phyloP scores from a whole-genome alignment of 1,139 yeast species.

The Blastobotrys illinoisensis region DNA sequence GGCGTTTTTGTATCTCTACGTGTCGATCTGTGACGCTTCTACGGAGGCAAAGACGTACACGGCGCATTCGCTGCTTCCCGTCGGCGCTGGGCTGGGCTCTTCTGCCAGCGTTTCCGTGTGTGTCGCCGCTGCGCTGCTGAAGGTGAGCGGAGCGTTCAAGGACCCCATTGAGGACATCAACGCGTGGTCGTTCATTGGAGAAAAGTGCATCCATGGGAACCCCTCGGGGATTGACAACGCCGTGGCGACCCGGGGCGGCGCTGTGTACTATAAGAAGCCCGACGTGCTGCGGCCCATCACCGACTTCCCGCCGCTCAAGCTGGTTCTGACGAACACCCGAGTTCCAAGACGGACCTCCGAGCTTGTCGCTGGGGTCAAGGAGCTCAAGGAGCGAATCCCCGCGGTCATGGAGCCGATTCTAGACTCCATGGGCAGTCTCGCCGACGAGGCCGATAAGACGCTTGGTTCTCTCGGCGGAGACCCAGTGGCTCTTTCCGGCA shows the following conservation, averaged over 20 bases:
- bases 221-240: conserved; percentile 98
- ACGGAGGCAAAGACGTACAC: conserved; percentile 53
- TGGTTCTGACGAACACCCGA: conserved; percentile 76
- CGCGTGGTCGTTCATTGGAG: conserved; percentile 88
- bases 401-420: conserved; percentile 52
- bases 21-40: conserved; percentile 47
- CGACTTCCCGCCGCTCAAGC: conserved; percentile 61
- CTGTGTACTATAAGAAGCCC: conserved; percentile 74
- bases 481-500: conserved; percentile 4
- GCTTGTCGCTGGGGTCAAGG: conserved; percentile 72
- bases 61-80: conserved; percentile 80
- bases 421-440: conserved; percentile 41
- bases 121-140: conserved; percentile 67
- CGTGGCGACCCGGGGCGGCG: conserved; percentile 94
- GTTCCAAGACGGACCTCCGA: conserved; percentile 84
- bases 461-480: conserved; percentile 4
- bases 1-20: conserved; percentile 75
- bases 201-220: conserved; percentile 91
- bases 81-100: conserved; percentile 96
- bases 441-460: conserved; percentile 60
- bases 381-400: conserved; percentile 49
- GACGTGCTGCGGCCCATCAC: conserved; percentile 3
- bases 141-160: conserved; percentile 23
- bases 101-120: conserved; percentile 90
- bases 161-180: conserved; percentile 62